These are phyloP conservation scores for Tylopilus rubrobrunneus DNA, from an alignment of 768 basidiomycete species.

Conservation along the genomic window DNA sequence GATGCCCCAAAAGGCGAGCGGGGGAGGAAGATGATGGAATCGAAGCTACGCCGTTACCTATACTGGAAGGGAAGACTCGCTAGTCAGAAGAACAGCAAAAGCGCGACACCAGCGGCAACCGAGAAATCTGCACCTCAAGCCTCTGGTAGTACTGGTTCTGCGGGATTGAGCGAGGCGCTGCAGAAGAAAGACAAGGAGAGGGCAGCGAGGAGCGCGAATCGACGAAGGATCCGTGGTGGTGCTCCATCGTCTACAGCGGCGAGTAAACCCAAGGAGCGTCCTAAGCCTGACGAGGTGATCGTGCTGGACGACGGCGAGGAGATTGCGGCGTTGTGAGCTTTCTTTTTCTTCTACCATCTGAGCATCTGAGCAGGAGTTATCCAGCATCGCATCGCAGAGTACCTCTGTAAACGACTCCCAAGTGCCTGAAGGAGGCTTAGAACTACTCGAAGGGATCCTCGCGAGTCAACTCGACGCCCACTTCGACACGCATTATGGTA, in stretches of 20 bases:
- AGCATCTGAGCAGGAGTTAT: background rate
- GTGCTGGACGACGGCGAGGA: conserved; percentile 29
- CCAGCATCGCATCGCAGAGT: conserved; percentile 21
- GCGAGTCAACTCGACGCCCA: conserved; percentile 42
- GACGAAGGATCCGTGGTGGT: conserved; percentile 77
- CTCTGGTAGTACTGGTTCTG: conserved; percentile 8
- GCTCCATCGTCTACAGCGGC: conserved; percentile 32
- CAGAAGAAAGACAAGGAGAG: conserved; percentile 70
- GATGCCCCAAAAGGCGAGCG: conserved; percentile 54
- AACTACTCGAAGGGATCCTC: conserved; percentile 23
- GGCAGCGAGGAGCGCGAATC: conserved; percentile 54
- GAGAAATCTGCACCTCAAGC: conserved; percentile 13
- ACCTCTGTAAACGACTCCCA: conserved; percentile 11
- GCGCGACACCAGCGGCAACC: background rate
- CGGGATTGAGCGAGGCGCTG: conserved; percentile 64
- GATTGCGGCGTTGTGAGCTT: conserved; percentile 57
- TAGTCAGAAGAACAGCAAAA: conserved; percentile 22
- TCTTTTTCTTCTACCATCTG: background rate
- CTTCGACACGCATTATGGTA: conserved; percentile 76
- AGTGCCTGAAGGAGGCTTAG: conserved; percentile 19
- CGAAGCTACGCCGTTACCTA: conserved; percentile 66
- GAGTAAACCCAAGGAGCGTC: conserved; percentile 10
- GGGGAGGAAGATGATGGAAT: conserved; percentile 77
- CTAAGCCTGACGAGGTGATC: conserved; percentile 9
- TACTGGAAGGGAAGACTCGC: conserved; percentile 68